These are phyloP conservation scores for Elongisporangium prolatum DNA, from an alignment of 352 stramenopile species.

Conservation along the genomic window DNA sequence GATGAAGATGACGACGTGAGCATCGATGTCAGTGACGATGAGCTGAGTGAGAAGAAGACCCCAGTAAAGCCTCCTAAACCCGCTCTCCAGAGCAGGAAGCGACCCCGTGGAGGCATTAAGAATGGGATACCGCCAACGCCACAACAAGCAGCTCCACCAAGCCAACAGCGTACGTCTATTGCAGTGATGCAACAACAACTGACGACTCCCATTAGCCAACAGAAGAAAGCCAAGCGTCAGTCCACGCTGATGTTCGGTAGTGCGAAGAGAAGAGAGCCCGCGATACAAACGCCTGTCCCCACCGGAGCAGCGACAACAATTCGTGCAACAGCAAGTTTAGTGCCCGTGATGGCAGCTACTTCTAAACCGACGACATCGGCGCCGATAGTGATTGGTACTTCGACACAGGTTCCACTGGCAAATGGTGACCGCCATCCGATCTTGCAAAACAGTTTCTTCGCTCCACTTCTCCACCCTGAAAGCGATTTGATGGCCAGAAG, in stretches of 20 bases:
- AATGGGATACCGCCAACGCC: not conserved
- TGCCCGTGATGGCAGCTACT: not conserved
- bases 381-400: not conserved
- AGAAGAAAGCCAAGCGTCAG: slow-evolving; percentile 6
- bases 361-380: not conserved
- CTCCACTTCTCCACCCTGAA: not conserved
- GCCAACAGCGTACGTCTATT: not conserved
- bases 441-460: not conserved
- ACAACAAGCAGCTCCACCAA: not conserved
- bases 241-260: slow-evolving; percentile 11
- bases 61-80: not conserved
- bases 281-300: not conserved
- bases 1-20: slow-evolving; percentile 28
- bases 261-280: not conserved
- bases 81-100: not conserved
- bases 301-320: no score
- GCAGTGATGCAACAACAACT: not conserved
- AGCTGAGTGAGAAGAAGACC: slow-evolving; percentile 1
- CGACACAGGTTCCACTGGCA: not conserved
- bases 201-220: not conserved
- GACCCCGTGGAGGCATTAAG: not conserved
- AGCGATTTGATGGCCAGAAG: not conserved
- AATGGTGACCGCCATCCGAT: not conserved
- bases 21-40: slow-evolving; percentile 13
- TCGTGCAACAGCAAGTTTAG: no score